phyloP scores from a whole-genome alignment of 228 moss, liverwort and hornwort genomes.

The Sphagnum magellanicum region DNA sequence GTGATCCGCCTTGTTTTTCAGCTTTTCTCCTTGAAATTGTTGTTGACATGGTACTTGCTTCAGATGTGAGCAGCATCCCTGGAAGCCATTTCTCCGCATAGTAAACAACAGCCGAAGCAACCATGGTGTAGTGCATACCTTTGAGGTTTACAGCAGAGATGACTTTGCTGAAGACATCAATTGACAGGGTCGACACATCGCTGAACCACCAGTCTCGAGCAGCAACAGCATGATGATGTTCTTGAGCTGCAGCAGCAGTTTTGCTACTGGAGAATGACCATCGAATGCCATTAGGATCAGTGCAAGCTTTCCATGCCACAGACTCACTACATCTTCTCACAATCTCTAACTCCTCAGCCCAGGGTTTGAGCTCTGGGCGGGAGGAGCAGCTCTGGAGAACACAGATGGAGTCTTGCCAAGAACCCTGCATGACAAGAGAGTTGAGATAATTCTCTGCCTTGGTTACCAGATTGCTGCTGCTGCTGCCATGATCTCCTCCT shows the following conservation, averaged over 20 bases:
- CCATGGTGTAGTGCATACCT: slow-evolving; percentile 13
- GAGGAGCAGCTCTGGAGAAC: slow-evolving; percentile 38
- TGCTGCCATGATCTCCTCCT: neutral
- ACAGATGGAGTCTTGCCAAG: slow-evolving; percentile 23
- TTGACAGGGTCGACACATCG: slow-evolving; percentile 33
- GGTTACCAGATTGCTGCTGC: slow-evolving; percentile 8
- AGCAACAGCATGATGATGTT: slow-evolving; percentile 2
- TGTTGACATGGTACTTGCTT: slow-evolving; percentile 4
- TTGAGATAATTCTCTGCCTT: slow-evolving; percentile 24
- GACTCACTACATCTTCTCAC: slow-evolving; percentile 26
- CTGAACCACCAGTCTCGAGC: slow-evolving; percentile 42
- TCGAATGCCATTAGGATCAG: slow-evolving; percentile 24
- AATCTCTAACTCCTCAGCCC: slow-evolving; percentile 39
- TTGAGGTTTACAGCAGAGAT: slow-evolving; percentile 17
- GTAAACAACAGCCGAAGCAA: slow-evolving; percentile 29
- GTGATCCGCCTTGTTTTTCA: neutral
- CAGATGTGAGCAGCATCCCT: slow-evolving; percentile 3
- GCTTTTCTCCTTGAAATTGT: slow-evolving; percentile 4
- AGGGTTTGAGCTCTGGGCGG: slow-evolving; percentile 15
- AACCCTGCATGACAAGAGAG: slow-evolving; percentile 8
- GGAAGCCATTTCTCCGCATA: slow-evolving; percentile 38
- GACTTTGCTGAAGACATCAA: slow-evolving; percentile 37
- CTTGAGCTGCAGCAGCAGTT: slow-evolving; percentile 3
- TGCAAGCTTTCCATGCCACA: slow-evolving; percentile 29
- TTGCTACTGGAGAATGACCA: slow-evolving; percentile 28